phyloP scores from a whole-genome alignment of 495 filamentous ascomycete species.

The Annulohypoxylon bovei region DNA sequence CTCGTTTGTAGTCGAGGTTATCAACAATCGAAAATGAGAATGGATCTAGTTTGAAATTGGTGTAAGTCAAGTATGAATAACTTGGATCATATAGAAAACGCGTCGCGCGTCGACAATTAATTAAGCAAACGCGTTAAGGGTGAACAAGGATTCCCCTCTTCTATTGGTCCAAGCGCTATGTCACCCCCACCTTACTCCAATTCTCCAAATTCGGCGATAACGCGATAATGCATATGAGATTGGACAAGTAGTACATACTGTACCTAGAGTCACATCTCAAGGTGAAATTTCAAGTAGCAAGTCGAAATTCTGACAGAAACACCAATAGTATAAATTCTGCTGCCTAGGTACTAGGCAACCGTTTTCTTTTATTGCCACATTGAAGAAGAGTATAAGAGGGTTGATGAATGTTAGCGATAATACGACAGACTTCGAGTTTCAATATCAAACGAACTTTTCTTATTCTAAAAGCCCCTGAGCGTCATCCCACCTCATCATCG shows the following conservation, averaged over 20 bases:
- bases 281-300: not conserved
- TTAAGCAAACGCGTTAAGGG: constrained; percentile 20
- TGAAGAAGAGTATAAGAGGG: not conserved
- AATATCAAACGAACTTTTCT: not conserved
- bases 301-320: constrained; percentile 4
- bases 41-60: constrained; percentile 3
- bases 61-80: constrained; percentile 5
- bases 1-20: constrained; percentile 1
- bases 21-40: not conserved
- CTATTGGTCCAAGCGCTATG: not conserved
- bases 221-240: constrained; percentile 19
- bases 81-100: constrained; percentile 24
- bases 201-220: constrained; percentile 28
- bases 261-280: not conserved
- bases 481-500: not conserved
- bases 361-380: not conserved
- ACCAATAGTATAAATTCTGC: constrained; percentile 28
- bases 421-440: not conserved
- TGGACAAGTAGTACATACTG: not conserved
- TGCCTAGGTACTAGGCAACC: constrained; percentile 31
- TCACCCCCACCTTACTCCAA: constrained; percentile 29
- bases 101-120: constrained; percentile 36
- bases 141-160: constrained; percentile 31
- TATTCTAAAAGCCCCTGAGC: constrained; percentile 17
- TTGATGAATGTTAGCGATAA: not conserved